Evolutionary conservation across 441 rosid species (phyloP).

Genomic region (Arabidopsis hybrid): DNA sequence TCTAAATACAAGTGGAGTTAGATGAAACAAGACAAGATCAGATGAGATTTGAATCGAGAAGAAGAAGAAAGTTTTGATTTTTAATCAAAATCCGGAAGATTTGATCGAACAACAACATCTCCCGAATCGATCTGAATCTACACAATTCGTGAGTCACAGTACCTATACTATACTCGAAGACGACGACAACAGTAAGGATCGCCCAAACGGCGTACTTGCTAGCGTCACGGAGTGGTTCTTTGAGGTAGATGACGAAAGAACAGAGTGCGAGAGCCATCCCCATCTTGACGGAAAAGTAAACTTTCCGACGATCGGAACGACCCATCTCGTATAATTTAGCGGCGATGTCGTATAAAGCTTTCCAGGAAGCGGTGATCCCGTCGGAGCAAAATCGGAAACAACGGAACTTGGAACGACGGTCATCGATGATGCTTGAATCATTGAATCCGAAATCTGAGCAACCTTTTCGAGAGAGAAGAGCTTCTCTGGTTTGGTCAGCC

Average conservation of each 20-base stretch:
- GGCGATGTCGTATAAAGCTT: conserved; percentile 32
- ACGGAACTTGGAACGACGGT: conserved; percentile 46
- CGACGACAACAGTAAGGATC: conserved; percentile 86
- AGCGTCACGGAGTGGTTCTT: conserved; percentile 57
- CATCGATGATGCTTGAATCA: conserved; percentile 45
- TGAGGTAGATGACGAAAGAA: conserved; percentile 69
- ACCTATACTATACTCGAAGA: conserved; percentile 94
- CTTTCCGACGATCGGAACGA: conserved; percentile 74
- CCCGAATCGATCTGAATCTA: not conserved
- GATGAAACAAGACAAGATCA: conserved; percentile 8
- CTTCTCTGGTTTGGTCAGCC: conserved; percentile 61
- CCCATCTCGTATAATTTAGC: conserved; percentile 77
- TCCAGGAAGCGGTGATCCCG: conserved; percentile 50
- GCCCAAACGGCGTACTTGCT: conserved; percentile 92
- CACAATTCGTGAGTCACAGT: conserved; percentile 4
- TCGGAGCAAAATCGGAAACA: conserved; percentile 61
- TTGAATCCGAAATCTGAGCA: conserved; percentile 57
- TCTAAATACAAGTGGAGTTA: not conserved
- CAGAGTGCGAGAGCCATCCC: conserved; percentile 72
- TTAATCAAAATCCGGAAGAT: not conserved
- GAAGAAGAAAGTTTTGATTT: not conserved
- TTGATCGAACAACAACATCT: not conserved
- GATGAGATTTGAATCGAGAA: conserved; percentile 1
- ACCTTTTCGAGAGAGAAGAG: conserved; percentile 56
- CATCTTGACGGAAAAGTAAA: conserved; percentile 73